phyloP scores from a whole-genome alignment of 495 filamentous ascomycete genomes.

The Barbatosphaeria neglecta region DNA sequence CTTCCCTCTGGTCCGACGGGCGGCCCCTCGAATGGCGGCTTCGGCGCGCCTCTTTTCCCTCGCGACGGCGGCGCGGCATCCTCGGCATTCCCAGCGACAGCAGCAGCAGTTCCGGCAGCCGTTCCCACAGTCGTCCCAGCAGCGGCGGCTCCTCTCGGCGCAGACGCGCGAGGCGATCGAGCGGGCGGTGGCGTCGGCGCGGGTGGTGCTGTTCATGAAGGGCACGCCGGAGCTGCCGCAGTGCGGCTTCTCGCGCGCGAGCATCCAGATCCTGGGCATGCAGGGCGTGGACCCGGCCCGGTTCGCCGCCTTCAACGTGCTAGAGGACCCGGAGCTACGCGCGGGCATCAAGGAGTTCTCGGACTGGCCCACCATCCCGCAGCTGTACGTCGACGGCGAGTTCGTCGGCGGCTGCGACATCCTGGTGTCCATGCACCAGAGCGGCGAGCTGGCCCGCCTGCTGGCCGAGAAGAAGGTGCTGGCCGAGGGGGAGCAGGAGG shows the following conservation, averaged over 20 bases:
- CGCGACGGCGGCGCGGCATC: constrained; percentile 10
- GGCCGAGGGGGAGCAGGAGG: too few species aligned
- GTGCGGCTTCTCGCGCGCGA: constrained; percentile 92
- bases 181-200: constrained; percentile 69
- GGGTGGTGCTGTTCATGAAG: constrained; percentile 98
- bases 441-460: constrained; percentile 81
- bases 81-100: neutral
- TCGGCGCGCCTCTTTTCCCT: too few species aligned
- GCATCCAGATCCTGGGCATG: constrained; percentile 84
- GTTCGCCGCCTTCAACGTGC: constrained; percentile 92
- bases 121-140: constrained; percentile 24
- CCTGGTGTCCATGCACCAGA: constrained; percentile 93
- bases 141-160: constrained; percentile 58
- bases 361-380: constrained; percentile 97
- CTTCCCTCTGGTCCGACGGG: constrained; percentile 26
- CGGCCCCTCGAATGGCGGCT: too few species aligned
- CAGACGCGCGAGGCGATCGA: constrained; percentile 73
- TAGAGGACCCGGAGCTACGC: constrained; percentile 80
- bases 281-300: constrained; percentile 95
- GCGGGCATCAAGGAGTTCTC: constrained; percentile 96
- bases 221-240: constrained; percentile 95
- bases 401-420: constrained; percentile 98
- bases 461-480: constrained; percentile 84
- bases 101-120: constrained; percentile 6
- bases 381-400: constrained; percentile 88